Evolutionary conservation across 2,329 filamentous ascomycete genomes (phyloP).

Genomic region (Hypoxylon sp.): DNA sequence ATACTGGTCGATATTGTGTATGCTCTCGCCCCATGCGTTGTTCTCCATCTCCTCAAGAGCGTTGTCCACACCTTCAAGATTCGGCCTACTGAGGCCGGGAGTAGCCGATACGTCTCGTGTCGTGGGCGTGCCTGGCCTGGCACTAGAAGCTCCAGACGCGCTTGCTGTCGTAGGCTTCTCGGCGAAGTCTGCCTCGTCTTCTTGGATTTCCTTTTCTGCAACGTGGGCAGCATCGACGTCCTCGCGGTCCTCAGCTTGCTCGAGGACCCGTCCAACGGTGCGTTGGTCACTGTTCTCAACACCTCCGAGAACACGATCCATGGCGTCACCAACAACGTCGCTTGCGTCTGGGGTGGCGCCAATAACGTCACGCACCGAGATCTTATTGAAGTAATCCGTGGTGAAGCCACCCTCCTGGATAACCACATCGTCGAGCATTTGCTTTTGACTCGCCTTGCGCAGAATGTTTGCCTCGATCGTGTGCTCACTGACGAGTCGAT

Average conservation of each 20-base stretch:
- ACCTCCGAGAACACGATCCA: slow-evolving; percentile 84
- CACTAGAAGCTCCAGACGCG: slow-evolving; percentile 63
- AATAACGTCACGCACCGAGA: slow-evolving; percentile 76
- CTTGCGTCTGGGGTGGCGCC: slow-evolving; percentile 68
- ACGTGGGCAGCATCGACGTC: slow-evolving; percentile 89
- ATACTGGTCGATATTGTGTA: slow-evolving; percentile 78
- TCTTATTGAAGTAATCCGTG: slow-evolving; percentile 91
- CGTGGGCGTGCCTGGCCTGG: slow-evolving; percentile 63
- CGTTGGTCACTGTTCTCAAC: slow-evolving; percentile 71
- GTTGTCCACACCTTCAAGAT: slow-evolving; percentile 54
- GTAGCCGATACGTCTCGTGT: slow-evolving; percentile 53
- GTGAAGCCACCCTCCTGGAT: slow-evolving; percentile 99
- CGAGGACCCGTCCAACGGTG: slow-evolving; percentile 77
- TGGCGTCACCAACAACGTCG: slow-evolving; percentile 69
- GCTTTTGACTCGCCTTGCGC: slow-evolving; percentile 95
- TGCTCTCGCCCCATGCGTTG: slow-evolving; percentile 69
- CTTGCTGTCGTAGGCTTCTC: slow-evolving; percentile 66
- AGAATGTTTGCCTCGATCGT: slow-evolving; percentile 99
- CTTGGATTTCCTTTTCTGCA: slow-evolving; percentile 88
- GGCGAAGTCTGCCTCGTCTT: slow-evolving; percentile 86
- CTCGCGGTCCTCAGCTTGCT: slow-evolving; percentile 91
- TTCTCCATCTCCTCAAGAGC: slow-evolving; percentile 59
- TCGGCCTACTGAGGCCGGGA: slow-evolving; percentile 49
- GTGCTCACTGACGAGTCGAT: slow-evolving; percentile 90
- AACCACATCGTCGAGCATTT: slow-evolving; percentile 96